A percentile compares a stretch with the other conserved stretches of the same genome.
phyloP scores from a whole-genome alignment of 768 basidiomycete genomes.

The Cystobasidiopsis lactophilus region DNA sequence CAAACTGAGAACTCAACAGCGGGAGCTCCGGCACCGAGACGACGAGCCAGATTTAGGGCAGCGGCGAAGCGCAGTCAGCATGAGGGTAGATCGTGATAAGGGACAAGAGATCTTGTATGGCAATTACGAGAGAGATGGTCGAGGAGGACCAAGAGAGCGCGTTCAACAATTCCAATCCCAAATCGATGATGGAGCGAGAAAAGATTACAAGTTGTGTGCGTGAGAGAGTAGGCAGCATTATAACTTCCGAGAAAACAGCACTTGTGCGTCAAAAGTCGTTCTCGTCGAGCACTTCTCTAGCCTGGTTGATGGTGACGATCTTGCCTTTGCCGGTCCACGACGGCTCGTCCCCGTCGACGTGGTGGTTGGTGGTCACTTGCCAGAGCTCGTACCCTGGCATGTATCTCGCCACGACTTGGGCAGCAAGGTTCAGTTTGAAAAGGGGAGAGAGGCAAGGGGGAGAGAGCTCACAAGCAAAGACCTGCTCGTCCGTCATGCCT shows the following conservation, averaged over 20 bases:
- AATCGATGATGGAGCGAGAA: not conserved
- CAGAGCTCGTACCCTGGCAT: constrained; percentile 87
- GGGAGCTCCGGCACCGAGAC: no score
- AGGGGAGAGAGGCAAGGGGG: not conserved
- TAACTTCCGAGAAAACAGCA: not conserved
- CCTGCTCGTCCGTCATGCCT: constrained; percentile 70
- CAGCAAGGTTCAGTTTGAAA: not conserved
- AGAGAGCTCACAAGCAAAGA: constrained; percentile 31
- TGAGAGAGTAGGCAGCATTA: not conserved
- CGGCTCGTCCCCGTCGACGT: not conserved
- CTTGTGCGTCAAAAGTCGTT: not conserved
- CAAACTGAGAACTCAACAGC: no score
- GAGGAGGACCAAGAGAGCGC: no score
- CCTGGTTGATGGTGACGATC: not conserved
- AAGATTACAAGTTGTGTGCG: not conserved
- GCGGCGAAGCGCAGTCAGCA: no score
- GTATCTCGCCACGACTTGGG: constrained; percentile 57
- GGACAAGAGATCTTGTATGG: no score
- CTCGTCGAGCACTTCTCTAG: not conserved
- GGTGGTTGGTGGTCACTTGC: constrained; percentile 28
- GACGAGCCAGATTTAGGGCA: no score
- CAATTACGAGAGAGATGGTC: no score
- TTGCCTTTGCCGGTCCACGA: not conserved
- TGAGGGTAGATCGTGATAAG: no score
- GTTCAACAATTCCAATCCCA: no score